Evolutionary conservation across 2,329 filamentous ascomycete species (phyloP), one percentile per base, ranked within the genome.

Genomic region (Monilinia vaccinii-corymbosi): DNA sequence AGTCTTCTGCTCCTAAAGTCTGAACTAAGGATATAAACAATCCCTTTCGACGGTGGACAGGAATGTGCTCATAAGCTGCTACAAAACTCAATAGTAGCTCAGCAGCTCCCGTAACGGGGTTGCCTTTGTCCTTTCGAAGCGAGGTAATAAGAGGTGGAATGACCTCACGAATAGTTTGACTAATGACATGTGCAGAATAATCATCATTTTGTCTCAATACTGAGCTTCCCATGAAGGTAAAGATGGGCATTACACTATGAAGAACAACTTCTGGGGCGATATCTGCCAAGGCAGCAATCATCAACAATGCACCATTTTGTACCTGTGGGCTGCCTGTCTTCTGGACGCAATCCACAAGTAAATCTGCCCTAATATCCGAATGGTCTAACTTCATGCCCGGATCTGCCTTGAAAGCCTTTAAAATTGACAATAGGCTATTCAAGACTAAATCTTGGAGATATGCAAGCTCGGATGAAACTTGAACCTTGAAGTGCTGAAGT

Each of bases 221-320:
- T 4, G 90, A 96, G 47, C 87, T 88, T 46, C 93, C 91, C 87
- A 97, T 97, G 72, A 97, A 97, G 0, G 94, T 97, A 75, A 99
- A 99, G 56, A 99, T 93, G 14, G 94, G 94, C 94, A 99, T 99
- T 58, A 99, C 90, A 67, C 91, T 97, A 75, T 99, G 93, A 60
- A 99, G 80, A 3, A 99, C 90, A 51, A 96, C 78, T 72, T 96
- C 92, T 0, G 95, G 94, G 0, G 91, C 90, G 66, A 92, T 89
- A 44, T 87, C 87, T 25, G 94, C 93, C 45, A 99, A 79, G 60
- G 86, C 88, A 28, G 93, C 91, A 61, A 97, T 89, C 31, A 99
- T 79, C 10, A 97, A 82, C 16, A 99, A 79, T 4, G 94, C 92
- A 7, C 88, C 86, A 70, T 96, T 97, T 71, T 97, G 95, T 8